A percentile compares a stretch with the other conserved stretches of the same genome.
Conservation (phyloP, 2,329 filamentous ascomycete species). For the Cercospora berteroae region DNA sequence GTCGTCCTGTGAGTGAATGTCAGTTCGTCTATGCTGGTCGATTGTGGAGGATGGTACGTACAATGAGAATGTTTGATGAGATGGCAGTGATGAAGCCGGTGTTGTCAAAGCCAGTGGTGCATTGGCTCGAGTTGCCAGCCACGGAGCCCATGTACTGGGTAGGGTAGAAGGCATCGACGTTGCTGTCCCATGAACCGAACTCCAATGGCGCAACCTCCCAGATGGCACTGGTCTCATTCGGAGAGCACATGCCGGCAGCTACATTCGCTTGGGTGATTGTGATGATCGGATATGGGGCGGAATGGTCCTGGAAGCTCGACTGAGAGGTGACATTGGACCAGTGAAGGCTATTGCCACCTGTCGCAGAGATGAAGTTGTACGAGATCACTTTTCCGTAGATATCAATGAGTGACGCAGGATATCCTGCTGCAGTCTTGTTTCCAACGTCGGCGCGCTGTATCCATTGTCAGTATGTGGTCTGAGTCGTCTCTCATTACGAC, state of each 20-base stretch:
- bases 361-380: conserved; percentile 16
- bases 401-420: conserved; percentile 15
- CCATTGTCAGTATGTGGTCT: background rate
- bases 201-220: conserved; percentile 21
- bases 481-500: background rate
- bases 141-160: conserved; percentile 18
- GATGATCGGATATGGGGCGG: conserved; percentile 19
- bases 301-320: conserved; percentile 13
- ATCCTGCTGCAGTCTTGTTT: conserved; percentile 19
- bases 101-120: conserved; percentile 19
- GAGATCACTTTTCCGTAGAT: conserved; percentile 13
- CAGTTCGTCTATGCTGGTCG: background rate
- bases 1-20: background rate
- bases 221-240: conserved; percentile 9
- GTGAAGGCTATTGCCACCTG: conserved; percentile 8
- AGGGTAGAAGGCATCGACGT: conserved; percentile 18
- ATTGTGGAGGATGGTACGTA: background rate
- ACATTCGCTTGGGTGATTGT: conserved; percentile 19
- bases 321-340: conserved; percentile 11
- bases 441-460: conserved; percentile 12
- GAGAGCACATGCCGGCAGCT: conserved; percentile 8
- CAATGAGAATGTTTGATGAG: conserved; percentile 19
- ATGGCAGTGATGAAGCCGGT: conserved; percentile 18
- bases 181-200: conserved; percentile 18
- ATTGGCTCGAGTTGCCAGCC: background rate